phyloP scores from a whole-genome alignment of 352 stramenopile genomes.

The Phytopythium mirpurense region DNA sequence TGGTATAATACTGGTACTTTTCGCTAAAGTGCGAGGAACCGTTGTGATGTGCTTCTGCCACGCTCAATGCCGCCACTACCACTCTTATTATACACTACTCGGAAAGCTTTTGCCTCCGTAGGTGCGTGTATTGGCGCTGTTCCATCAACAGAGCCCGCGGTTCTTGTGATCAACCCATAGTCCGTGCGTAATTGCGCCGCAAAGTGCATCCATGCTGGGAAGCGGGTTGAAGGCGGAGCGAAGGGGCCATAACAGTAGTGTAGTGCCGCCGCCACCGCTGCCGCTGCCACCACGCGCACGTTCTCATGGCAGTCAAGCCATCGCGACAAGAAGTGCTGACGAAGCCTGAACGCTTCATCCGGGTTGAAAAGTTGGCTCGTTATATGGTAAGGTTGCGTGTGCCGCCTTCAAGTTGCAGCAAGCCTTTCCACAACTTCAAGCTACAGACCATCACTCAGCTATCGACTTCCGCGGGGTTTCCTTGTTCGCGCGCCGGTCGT shows the following conservation, averaged over 20 bases:
- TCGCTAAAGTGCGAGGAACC: not conserved
- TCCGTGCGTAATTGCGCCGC: too few species aligned
- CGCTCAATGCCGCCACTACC: too few species aligned
- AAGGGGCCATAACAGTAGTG: not conserved
- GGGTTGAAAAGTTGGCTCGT: too few species aligned
- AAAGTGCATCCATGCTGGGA: not conserved
- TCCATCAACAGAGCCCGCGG: too few species aligned
- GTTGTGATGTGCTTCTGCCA: too few species aligned
- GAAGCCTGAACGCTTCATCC: too few species aligned
- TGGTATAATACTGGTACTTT: not conserved
- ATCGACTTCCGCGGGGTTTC: conserved; percentile 11
- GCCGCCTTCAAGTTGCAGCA: not conserved
- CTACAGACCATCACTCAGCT: conserved; percentile 22
- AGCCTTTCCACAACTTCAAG: conserved; percentile 17
- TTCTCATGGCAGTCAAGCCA: not conserved
- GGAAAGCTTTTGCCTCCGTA: too few species aligned
- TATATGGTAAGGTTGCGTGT: not conserved
- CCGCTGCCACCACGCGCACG: not conserved
- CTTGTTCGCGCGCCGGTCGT: not conserved
- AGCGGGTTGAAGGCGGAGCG: not conserved
- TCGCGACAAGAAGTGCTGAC: too few species aligned
- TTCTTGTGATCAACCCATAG: too few species aligned
- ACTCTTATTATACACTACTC: too few species aligned
- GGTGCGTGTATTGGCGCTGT: too few species aligned
- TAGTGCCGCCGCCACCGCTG: too few species aligned